Evolutionary conservation across 768 basidiomycete species (phyloP).

Genomic region (Trametopsis cervina): DNA sequence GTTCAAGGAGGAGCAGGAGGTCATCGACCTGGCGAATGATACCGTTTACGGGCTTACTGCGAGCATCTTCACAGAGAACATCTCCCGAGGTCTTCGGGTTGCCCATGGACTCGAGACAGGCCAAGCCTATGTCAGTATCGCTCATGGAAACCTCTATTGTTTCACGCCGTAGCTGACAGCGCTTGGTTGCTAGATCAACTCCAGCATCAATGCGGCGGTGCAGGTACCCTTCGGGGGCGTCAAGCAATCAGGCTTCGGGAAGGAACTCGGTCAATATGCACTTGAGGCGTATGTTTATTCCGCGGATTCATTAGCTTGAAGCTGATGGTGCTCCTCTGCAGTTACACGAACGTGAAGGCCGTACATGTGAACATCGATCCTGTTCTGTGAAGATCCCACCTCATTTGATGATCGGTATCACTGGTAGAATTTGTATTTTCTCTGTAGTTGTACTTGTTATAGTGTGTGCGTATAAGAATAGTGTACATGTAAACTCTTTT

Average conservation of each 20-base stretch:
- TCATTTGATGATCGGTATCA: no score
- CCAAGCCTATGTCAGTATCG: conserved; percentile 25
- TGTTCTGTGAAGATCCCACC: not conserved
- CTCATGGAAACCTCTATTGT: not conserved
- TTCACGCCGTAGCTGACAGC: not conserved
- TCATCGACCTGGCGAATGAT: conserved; percentile 35
- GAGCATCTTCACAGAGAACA: conserved; percentile 39
- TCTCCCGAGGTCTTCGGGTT: conserved; percentile 33
- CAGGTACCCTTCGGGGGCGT: conserved; percentile 8
- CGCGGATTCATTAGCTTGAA: not conserved
- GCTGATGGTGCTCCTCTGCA: conserved; percentile 14
- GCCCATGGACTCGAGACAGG: conserved; percentile 38
- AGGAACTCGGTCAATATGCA: conserved; percentile 6
- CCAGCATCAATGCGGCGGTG: not conserved
- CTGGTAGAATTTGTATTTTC: no score
- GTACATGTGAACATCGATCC: conserved; percentile 48
- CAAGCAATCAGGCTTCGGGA: conserved; percentile 9
- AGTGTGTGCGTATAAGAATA: no score
- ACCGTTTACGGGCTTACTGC: conserved; percentile 41
- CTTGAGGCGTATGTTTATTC: conserved; percentile 3
- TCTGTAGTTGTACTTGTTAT: no score
- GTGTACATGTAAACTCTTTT: no score
- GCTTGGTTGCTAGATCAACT: conserved; percentile 5
- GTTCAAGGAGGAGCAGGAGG: conserved; percentile 50
- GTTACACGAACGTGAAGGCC: conserved; percentile 63